Base-by-base conservation (phyloP, 2,329 filamentous ascomycete species). In the Cercospora sesami region DNA sequence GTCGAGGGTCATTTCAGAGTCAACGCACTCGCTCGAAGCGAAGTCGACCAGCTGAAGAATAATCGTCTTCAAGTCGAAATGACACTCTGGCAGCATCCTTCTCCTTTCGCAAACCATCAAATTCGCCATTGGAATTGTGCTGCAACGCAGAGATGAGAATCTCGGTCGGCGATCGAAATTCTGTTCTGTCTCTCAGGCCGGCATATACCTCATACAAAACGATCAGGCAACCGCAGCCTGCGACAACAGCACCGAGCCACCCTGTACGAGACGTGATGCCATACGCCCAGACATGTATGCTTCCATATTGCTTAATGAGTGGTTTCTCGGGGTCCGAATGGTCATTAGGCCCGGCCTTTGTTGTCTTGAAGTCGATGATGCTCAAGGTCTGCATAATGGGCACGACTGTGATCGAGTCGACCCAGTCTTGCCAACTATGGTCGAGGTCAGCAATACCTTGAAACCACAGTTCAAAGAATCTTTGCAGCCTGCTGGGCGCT, bases 141-240 rank as follows among this genome's bases (percentile, higher is more conserved):
- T 74, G 73, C n/a, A 76, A 39, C 14, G 74, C 73, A 18, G 73
- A 72, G 1, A 75, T 69, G 2, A 76, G 64, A n/a, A 74, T 63
- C 59, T 73, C 66, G 2, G 71, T 71, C 3, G 68, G 63, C 6
- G 64, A 70, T 3, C 65, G 53, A 48, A 69, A 70, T 23, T 65
- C 55, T 23, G 66, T 64, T 18, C 73, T 66, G 28, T 70, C 66
- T 1, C 70, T 62, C 18, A 55, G 33, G 4, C 65, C 73, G 3
- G 75, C 64, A 1, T 71, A 39, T 12, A 73, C 62, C 57, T 75
- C 71, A 0, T 55, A 53, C 6, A 74, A 14, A 2, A 75, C 73
- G 1, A 75, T 69, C 2, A 65, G 10, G 28, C 65, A 64, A 2
- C 72, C 74, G 5, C 70, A n/a, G 0, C 66, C 36, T 7, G 67